phyloP scores from a whole-genome alignment of 768 basidiomycete genomes.

The Leccinum boreale region DNA sequence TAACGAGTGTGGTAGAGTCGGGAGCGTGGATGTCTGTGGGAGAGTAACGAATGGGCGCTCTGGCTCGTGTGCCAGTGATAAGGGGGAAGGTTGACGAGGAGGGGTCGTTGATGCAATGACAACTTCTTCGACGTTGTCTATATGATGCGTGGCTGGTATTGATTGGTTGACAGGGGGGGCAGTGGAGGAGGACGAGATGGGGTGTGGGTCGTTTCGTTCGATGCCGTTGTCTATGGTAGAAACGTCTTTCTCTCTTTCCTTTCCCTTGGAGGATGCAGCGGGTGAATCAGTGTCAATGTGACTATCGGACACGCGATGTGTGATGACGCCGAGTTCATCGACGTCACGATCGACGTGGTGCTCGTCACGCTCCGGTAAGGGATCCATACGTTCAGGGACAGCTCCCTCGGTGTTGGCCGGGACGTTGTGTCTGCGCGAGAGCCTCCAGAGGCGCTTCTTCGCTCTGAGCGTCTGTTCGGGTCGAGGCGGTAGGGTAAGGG shows the following conservation, averaged over 20 bases:
- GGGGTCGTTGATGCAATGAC: conserved; percentile 19
- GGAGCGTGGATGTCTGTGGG: conserved; percentile 11
- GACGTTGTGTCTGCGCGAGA: conserved; percentile 17
- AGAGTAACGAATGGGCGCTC: conserved; percentile 13
- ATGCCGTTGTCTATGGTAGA: conserved; percentile 4
- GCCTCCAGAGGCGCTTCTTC: conserved; percentile 26
- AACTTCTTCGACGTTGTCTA: conserved; percentile 21
- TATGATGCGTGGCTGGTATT: not conserved
- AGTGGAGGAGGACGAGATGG: conserved; percentile 21
- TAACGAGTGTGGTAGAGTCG: conserved; percentile 21
- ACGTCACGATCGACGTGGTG: conserved; percentile 28
- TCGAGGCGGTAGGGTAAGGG: conserved; percentile 19
- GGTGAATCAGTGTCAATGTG: conserved; percentile 26
- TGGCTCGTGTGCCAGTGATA: conserved; percentile 9
- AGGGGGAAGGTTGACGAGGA: conserved; percentile 9
- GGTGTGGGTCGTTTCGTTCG: not conserved
- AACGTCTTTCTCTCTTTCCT: conserved; percentile 33
- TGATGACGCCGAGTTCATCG: conserved; percentile 27
- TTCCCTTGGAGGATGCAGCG: conserved; percentile 31
- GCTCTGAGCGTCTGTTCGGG: conserved; percentile 28
- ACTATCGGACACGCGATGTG: conserved; percentile 27
- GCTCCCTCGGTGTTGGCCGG: conserved; percentile 13
- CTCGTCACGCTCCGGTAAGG: conserved; percentile 25
- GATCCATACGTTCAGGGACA: conserved; percentile 13
- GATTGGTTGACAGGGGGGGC: conserved; percentile 4